These are phyloP conservation scores for Geranium brycei DNA, from an alignment of 345 rosid genomes.

Conservation along the genomic window DNA sequence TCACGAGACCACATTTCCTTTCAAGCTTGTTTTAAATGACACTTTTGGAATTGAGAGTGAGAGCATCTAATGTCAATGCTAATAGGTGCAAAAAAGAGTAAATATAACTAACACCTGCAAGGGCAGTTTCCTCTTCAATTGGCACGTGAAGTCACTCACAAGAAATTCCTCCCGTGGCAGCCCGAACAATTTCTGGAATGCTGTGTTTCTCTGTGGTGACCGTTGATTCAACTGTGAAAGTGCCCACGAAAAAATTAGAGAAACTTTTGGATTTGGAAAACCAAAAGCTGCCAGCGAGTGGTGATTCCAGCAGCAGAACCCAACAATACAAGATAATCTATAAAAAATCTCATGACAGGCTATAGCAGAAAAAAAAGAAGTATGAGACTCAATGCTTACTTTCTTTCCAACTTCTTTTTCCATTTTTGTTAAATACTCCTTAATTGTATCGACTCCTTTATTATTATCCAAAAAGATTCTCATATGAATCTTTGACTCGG, in stretches of 20 bases:
- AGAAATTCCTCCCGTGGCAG: conserved; percentile 91
- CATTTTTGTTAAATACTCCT: conserved; percentile 60
- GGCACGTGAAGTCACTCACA: conserved; percentile 61
- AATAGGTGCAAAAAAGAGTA: too few species aligned
- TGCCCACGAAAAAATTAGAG: conserved; percentile 2
- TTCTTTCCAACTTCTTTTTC: conserved; percentile 93
- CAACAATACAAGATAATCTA: too few species aligned
- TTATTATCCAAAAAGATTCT: conserved; percentile 72
- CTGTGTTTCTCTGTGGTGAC: conserved; percentile 65
- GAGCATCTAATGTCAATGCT: too few species aligned
- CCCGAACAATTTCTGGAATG: conserved; percentile 73
- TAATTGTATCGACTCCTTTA: conserved; percentile 62
- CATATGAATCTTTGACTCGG: conserved; percentile 62
- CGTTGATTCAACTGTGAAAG: conserved; percentile 55
- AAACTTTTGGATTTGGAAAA: conserved; percentile 5
- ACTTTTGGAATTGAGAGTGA: too few species aligned
- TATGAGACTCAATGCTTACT: conserved; percentile 26
- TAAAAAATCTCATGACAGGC: too few species aligned
- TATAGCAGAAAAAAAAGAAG: too few species aligned
- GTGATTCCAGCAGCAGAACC: too few species aligned
- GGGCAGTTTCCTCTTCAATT: conserved; percentile 73
- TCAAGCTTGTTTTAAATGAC: too few species aligned
- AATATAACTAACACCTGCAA: conserved; percentile 37
- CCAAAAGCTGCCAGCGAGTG: too few species aligned
- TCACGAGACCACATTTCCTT: too few species aligned